These are phyloP conservation scores for Rutstroemia sp. DNA, from an alignment of 2,329 filamentous ascomycete species.

Conservation along the genomic window DNA sequence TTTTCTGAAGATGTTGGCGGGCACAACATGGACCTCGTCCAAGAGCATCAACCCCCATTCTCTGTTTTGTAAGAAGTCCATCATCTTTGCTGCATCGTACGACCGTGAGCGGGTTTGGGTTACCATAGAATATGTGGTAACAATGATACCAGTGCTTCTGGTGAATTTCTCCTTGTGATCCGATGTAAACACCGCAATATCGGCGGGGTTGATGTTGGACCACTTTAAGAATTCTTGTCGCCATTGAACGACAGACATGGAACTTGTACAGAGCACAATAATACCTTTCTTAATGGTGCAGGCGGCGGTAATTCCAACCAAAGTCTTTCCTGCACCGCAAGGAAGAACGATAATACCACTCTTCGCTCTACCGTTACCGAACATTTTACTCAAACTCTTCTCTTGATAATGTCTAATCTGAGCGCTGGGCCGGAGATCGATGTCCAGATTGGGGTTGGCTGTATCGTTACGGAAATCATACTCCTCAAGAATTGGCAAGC, in stretches of 20 bases:
- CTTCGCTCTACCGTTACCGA: conserved; percentile 93
- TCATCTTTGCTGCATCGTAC: conserved; percentile 93
- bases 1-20: conserved; percentile 90
- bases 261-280: conserved; percentile 91
- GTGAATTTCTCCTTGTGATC: conserved; percentile 84
- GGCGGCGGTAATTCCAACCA: conserved; percentile 96
- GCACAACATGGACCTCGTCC: conserved; percentile 96
- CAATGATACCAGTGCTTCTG: conserved; percentile 88
- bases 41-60: conserved; percentile 98
- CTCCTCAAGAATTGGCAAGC: conserved; percentile 85
- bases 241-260: conserved; percentile 98
- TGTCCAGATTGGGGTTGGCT: conserved; percentile 83
- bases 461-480: conserved; percentile 95
- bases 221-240: conserved; percentile 93
- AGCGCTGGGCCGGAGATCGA: conserved; percentile 82
- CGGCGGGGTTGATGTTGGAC: conserved; percentile 94
- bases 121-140: conserved; percentile 99
- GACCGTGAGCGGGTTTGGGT: conserved; percentile 81
- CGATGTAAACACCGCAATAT: conserved; percentile 91
- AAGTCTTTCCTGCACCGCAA: conserved; percentile 92
- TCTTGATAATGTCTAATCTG: conserved; percentile 94
- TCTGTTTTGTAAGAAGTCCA: conserved; percentile 80
- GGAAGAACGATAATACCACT: conserved; percentile 96
- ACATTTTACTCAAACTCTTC: conserved; percentile 98
- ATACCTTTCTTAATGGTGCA: conserved; percentile 97